Evolutionary conservation across 106 monocot genomes (phyloP), one percentile per base, ranked within the genome.

Genomic region (Acorus calamus): DNA sequence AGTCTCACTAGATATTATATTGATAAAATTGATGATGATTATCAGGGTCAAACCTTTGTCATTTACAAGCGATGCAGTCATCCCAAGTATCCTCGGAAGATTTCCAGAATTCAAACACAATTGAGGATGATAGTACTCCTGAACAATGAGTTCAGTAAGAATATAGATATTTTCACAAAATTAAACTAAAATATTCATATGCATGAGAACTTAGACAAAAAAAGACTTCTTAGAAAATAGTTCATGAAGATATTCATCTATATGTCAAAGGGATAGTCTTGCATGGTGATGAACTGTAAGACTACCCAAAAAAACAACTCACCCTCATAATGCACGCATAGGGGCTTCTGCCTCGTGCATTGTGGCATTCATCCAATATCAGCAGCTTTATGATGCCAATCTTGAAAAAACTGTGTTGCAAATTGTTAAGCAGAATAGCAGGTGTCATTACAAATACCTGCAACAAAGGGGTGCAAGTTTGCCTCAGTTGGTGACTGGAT

Each of bases 371-470:
- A 62, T 86, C 83, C 67, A 86, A 86, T 50, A 86, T 77, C 43
- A 86, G 72, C 52, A 86, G 61, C 53, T 69, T 74, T 52, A 86
- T 82, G n/a, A 71, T 52, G 7, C 77, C 68, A 7, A 86, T 63
- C 11, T 70, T 56, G 52, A 86, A 67, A 64, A 83, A 83, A 43
- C 71, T 68, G 46, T 83, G 82, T 0, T 76, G 60, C n/a, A 86
- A 63, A 50, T 77, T 79, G 67, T 86, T 66, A 6, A 83, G 70
- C 6, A 86, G 64, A 68, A 86, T 86, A 55, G 76, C 76, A 67
- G 79, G 86, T 7, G 86, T 86, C 79, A 83, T 83, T 2, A 86
- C 77, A 65, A 86, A 79, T 3, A 83, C 86, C 85, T 85, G 78
- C n/a, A 65, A 8, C 48, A 60, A 44, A 71, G 59, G 28, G 28